These are phyloP conservation scores for Datisca glomerata DNA, from an alignment of 306 rosid genomes.

Conservation along the genomic window DNA sequence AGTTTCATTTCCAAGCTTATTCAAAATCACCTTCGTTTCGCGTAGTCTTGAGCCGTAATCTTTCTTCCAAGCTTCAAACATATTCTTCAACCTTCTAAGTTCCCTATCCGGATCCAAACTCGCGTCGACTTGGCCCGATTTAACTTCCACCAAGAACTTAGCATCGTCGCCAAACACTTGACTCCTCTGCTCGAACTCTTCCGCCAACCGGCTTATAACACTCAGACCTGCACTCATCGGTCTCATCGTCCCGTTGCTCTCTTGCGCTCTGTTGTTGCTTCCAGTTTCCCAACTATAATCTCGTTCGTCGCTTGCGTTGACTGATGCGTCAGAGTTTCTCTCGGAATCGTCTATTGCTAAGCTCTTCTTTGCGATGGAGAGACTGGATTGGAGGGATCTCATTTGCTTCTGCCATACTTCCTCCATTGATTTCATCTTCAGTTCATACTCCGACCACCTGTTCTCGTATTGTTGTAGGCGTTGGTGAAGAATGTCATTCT, in stretches of 20 bases:
- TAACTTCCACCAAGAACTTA: constrained; percentile 99
- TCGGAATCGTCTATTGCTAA: constrained; percentile 80
- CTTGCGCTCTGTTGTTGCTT: constrained; percentile 49
- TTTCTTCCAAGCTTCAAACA: constrained; percentile 98
- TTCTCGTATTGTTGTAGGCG: constrained; percentile 88
- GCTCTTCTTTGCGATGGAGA: constrained; percentile 97
- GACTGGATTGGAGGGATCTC: constrained; percentile 98
- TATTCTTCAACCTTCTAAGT: constrained; percentile 87
- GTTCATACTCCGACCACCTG: constrained; percentile 96
- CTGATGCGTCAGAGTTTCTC: constrained; percentile 88
- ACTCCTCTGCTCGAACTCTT: constrained; percentile 96
- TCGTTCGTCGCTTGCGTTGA: constrained; percentile 73
- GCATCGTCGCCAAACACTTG: constrained; percentile 97
- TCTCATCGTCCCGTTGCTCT: constrained; percentile 76
- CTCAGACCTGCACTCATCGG: constrained; percentile 97
- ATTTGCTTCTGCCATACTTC: constrained; percentile 99
- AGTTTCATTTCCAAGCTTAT: constrained; percentile 83
- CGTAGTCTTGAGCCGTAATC: constrained; percentile 76
- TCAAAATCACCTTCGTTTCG: constrained; percentile 75
- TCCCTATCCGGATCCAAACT: constrained; percentile 82
- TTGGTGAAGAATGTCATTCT: constrained; percentile 95
- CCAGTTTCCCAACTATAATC: constrained; percentile 72
- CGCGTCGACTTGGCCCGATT: constrained; percentile 95
- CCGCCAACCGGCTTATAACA: constrained; percentile 87
- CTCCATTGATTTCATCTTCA: constrained; percentile 98